A percentile compares a stretch with the other conserved stretches of the same genome.
Conservation (phyloP, 1,284 basidiomycete genomes). For the Cryptococcus sp. region DNA sequence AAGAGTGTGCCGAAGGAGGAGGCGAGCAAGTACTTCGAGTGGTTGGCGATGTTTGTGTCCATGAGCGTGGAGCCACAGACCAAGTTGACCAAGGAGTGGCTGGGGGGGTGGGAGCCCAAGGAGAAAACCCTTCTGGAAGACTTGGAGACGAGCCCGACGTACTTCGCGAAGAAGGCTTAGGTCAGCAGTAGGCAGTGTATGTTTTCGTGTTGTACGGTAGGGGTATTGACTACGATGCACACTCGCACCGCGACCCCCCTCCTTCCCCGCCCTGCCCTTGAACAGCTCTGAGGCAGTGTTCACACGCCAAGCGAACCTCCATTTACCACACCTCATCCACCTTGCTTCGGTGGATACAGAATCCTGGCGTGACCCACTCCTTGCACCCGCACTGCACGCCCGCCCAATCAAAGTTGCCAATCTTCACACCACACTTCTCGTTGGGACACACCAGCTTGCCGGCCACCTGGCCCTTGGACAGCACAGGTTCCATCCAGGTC, state of each 20-base stretch:
- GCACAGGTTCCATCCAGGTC: conserved; percentile 88
- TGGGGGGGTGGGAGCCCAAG: conserved; percentile 13
- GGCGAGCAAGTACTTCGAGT: conserved; percentile 17
- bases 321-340: conserved; percentile 71
- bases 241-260: neutral
- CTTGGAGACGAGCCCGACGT: conserved; percentile 6
- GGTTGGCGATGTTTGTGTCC: conserved; percentile 2
- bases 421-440: conserved; percentile 79
- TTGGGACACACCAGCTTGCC: conserved; percentile 92
- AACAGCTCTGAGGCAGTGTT: neutral
- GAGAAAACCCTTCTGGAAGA: conserved; percentile 13
- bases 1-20: conserved; percentile 16
- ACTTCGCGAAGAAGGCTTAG: neutral
- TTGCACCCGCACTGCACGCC: conserved; percentile 88
- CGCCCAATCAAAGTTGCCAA: conserved; percentile 97
- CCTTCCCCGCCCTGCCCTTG: neutral
- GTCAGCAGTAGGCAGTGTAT: too few relatives aligned
- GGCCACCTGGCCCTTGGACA: conserved; percentile 67
- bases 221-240: neutral
- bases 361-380: conserved; percentile 86
- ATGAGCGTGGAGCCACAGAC: neutral
- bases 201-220: too few relatives aligned
- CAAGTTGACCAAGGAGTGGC: conserved; percentile 5
- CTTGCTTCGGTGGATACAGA: conserved; percentile 83
- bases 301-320: neutral